Percentiles rank a stretch among this genome's conserved stretches.
Evolutionary conservation across 2,329 filamentous ascomycete species (phyloP).

Genomic region (Stachybotrys echinatus): DNA sequence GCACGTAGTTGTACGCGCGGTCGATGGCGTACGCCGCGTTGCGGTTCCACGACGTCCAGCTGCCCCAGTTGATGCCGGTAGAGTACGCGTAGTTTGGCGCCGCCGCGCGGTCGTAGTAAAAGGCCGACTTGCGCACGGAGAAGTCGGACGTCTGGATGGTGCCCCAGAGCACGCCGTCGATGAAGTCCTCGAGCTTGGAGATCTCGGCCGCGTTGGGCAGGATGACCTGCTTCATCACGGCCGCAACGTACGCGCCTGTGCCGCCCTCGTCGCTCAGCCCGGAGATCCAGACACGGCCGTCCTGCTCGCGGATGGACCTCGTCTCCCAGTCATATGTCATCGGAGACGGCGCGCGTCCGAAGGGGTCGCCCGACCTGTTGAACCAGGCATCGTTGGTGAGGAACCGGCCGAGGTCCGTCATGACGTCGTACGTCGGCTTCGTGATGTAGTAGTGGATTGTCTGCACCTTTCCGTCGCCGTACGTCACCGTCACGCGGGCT

Average conservation of each 20-base stretch:
- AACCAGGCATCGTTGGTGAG: slow-evolving; percentile 50
- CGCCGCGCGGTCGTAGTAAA: slow-evolving; percentile 47
- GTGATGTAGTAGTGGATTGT: slow-evolving; percentile 53
- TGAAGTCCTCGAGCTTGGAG: slow-evolving; percentile 47
- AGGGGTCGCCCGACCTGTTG: slow-evolving; percentile 45
- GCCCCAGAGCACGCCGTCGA: slow-evolving; percentile 44
- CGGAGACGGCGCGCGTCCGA: slow-evolving; percentile 47
- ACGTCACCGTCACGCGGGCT: slow-evolving; percentile 39
- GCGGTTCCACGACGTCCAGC: slow-evolving; percentile 48
- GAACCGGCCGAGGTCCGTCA: slow-evolving; percentile 45
- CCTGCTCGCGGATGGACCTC: slow-evolving; percentile 35
- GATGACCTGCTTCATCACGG: slow-evolving; percentile 47
- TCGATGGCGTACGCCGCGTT: slow-evolving; percentile 37
- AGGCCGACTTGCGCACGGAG: slow-evolving; percentile 48
- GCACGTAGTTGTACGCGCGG: slow-evolving; percentile 55
- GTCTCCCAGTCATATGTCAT: slow-evolving; percentile 52
- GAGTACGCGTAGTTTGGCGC: slow-evolving; percentile 40
- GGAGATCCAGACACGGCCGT: slow-evolving; percentile 50
- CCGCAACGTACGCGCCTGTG: slow-evolving; percentile 49
- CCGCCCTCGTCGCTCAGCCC: slow-evolving; percentile 57
- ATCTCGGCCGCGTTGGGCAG: slow-evolving; percentile 45
- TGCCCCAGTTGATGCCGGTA: slow-evolving; percentile 37
- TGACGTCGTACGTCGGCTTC: slow-evolving; percentile 35
- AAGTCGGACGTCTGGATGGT: slow-evolving; percentile 41
- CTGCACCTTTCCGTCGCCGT: slow-evolving; percentile 41